Base-by-base conservation (phyloP, 192 early-diverging fungal species). In the Radiomyces spectabilis region DNA sequence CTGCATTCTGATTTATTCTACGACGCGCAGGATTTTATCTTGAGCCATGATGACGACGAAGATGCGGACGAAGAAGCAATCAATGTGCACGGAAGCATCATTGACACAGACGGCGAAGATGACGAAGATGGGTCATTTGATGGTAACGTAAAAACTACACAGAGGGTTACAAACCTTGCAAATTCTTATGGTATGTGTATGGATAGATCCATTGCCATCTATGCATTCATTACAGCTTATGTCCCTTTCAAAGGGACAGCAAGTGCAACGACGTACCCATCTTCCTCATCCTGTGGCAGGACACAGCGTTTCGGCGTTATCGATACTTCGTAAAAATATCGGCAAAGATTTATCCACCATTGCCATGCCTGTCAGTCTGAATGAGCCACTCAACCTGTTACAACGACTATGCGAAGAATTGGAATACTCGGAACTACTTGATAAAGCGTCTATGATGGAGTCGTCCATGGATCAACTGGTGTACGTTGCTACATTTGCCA, bases 331-430 rank as follows among this genome's bases (percentile, higher is more conserved):
- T 46, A 95, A 93, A 59, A 94, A 94, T 63, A 82, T 94, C 13
- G 95, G 95, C 43, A 98, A 95, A 65, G 95, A 98, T 60, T 64
- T 98, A 47, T 86, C 89, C 4, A 92, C 85, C 19, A 86, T 98
- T 24, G 82, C 92, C 2, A 95, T 98, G 92, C 95, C 95, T 13
- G 82, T 97, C 8, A 83, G 81, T 1, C 68, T 97, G 61, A 98
- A 98, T 67, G 95, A 95, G 55, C 95, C 95, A 4, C 72, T 97
- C 55, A 95, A 93, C 52, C 63, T 93, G 25, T 66, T 98, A 46
- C 93, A 98, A 74, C 78, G 83, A 27, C 77, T 94, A 19, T 86
- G 85, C 39, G 95, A 98, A 67, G 94, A 95, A 69, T 67, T 98
- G 32, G 88, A 93, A 65, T 97, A 97, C 58, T 82, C 68, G 22